Evolutionary conservation across 2,329 filamentous ascomycete species (phyloP), one percentile per base, ranked within the genome.

Genomic region (Paraphoma chrysanthemicola): DNA sequence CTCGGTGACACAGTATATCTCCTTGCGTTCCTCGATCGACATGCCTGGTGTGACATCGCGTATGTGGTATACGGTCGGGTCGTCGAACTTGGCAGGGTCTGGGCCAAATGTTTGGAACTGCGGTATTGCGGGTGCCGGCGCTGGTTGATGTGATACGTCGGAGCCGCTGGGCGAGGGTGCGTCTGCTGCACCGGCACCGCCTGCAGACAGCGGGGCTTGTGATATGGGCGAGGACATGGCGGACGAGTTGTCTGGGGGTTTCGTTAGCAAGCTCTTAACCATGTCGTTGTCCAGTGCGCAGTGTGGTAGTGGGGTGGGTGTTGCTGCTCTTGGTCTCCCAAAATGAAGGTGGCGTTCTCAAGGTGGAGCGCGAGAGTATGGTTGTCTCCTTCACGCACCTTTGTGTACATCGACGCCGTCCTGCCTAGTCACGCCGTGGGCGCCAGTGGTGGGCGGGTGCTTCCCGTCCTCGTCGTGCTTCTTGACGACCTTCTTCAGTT

Each of bases 51-150:
- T 85, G 23, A 93, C 83, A 0, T 89, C 83, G 53, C 89, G 88
- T 60, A 99, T 97, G 73, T 99, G 91, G 80, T 99, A 99, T 48
- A 97, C 85, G 36, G 94, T 97, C 1, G 93, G 93, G 72, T 99
- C 95, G 64, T 88, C 83, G 69, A 94, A 97, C n/a, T 88, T 92
- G 28, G 92, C 91, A 0, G 94, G 94, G 71, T 98, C 93, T 39
- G 94, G 89, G 56, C 94, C 94, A 75, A 97, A 98, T 0, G 92
- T 93, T 77, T 96, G 91, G 70, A 89, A 88, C 56, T 93, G 90
- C 6, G 86, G 85, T 23, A 89, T 78, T 6, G 85, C 81, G n/a
- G 86, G 84, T 1, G 85, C 85, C 6, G 86, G 85, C 47, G 81
- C 80, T 12, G 84, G 84, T 71, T 86, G 87, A 74, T 86, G 86